Base-by-base conservation (phyloP, 2,329 filamentous ascomycete genomes). In the Exophiala xenobiotica region DNA sequence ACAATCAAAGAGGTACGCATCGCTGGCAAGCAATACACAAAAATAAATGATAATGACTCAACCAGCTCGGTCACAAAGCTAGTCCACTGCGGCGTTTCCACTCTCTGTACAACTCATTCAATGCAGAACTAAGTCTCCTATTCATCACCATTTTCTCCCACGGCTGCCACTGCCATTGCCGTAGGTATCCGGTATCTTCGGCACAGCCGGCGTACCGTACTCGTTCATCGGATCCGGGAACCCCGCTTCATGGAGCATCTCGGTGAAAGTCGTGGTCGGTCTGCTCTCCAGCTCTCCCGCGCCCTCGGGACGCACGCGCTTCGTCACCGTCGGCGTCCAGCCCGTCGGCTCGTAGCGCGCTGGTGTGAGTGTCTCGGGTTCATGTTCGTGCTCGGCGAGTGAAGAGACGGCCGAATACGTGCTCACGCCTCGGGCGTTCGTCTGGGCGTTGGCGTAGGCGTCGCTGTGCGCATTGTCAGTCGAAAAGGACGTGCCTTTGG, bases 191-290 rank as follows among this genome's bases (percentile, higher is more conserved):
- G 59, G 57, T 31, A 58, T 51, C 51, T 46, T 55, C 23, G 57
- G 57, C 45, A 58, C 59, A 46, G 54, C 54, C 46, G 49, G 50
- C 4, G 46, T 45, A 38, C 44, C 29, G 14, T 55, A 45, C 19
- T 58, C 49, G 27, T 46, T 27, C 33, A 53, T 33, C 2, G 56
- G 46, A 41, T 62, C 60, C 8, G 60, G 60, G n/a, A 61, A 61
- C 14, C 57, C 57, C 16, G 55, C 54, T 18, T 55, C 56, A 22
- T 55, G 54, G 49, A 62, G 45, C 60, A 62, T 59, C 20, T 58
- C 57, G 1, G 60, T 62, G 40, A 62, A 62, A 2, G 56, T 59
- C 9, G 60, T 62, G 22, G 46, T 57, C 18, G 54, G 55, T 39
- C 53, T 52, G 43, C 53, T 55, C 42, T 55, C 31, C 4, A 35